Percentiles rank a stretch among this genome's conserved stretches.
These are phyloP conservation scores for Fusarium multiceps DNA, from an alignment of 2,329 filamentous ascomycete genomes.

Conservation along the genomic window DNA sequence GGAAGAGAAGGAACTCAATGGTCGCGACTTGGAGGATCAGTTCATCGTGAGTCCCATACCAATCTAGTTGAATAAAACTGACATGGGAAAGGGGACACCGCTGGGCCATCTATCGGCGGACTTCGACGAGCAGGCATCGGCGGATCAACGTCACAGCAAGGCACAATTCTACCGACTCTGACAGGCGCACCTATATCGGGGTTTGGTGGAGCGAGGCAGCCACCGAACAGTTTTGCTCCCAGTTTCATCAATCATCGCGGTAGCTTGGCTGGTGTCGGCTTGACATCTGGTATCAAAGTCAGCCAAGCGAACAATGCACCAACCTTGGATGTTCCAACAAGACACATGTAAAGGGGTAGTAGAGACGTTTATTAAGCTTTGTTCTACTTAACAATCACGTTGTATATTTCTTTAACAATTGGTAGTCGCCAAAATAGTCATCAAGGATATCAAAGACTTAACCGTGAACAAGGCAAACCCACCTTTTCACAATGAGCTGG, in stretches of 20 bases:
- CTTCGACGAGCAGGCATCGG: conserved; percentile 22
- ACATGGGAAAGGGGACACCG: conserved; percentile 22
- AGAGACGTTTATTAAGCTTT: background rate
- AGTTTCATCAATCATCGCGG: conserved; percentile 37
- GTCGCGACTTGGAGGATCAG: conserved; percentile 21
- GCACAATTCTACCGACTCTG: conserved; percentile 9
- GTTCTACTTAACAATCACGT: background rate
- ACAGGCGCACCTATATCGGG: conserved; percentile 16
- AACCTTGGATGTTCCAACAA: conserved; percentile 27
- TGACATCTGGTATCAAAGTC: conserved; percentile 48
- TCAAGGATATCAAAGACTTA: background rate
- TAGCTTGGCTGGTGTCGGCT: conserved; percentile 43
- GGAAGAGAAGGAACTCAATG: conserved; percentile 33
- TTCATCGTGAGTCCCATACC: conserved; percentile 24
- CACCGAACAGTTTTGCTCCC: conserved; percentile 17
- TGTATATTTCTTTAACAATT: background rate
- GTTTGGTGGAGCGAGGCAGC: conserved; percentile 17
- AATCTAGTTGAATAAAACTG: background rate
- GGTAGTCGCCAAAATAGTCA: background rate
- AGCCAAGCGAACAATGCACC: conserved; percentile 42
- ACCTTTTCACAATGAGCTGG: background rate
- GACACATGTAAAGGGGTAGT: conserved; percentile 9
- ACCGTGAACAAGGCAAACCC: conserved; percentile 1
- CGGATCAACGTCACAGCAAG: conserved; percentile 14
- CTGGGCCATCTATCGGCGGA: conserved; percentile 12